Evolutionary conservation across 2,329 filamentous ascomycete species (phyloP), one percentile per base, ranked within the genome.

Genomic region (Aspergillus novoparasiticus): DNA sequence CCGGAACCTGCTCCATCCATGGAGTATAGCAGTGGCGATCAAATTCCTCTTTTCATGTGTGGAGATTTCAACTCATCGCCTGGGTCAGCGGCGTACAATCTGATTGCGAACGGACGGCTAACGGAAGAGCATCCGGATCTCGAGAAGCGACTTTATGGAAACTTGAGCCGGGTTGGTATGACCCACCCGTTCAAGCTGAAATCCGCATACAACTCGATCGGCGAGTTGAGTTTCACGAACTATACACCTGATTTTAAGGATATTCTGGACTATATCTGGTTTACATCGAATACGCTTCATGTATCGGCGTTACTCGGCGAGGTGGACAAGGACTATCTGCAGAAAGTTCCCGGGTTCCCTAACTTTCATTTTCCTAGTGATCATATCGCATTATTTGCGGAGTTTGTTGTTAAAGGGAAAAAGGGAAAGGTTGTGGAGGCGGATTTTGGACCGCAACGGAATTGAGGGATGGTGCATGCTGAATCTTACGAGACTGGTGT

Each of bases 211-310:
- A 87, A 87, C 41, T 87, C 91, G 66, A 90, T 96, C 58, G 91
- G 93, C 62, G 92, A 97, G 75, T 82, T 98, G 71, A 88, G 89
- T 5, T 99, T 97, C 78, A 99, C 95, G 54, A 99, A 99, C 79
- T 99, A 98, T 79, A 96, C 93, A 16, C 94, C 95, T 1, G 88
- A 89, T n/a, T 99, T 97, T 80, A 87, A 88, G 58, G 94, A 93
- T 66, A 92, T 96, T 62, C 91, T 99, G 69, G 95, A 99, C 77
- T 97, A 98, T 79, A 93, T 99, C 72, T 98, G 94, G 93, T 99
- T 96, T 80, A 94, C 93, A 61, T 94, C 93, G 62, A 97, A 95
- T 78, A 89, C 90, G 26, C 83, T 97, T 51, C 91, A 95, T 74
- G 91, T 96, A 28, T 89, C 92, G 21, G 90, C 90, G 59, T 80